Evolutionary conservation across 257 asterid species (phyloP).

Genomic region (Craterostigma plantagineum): DNA sequence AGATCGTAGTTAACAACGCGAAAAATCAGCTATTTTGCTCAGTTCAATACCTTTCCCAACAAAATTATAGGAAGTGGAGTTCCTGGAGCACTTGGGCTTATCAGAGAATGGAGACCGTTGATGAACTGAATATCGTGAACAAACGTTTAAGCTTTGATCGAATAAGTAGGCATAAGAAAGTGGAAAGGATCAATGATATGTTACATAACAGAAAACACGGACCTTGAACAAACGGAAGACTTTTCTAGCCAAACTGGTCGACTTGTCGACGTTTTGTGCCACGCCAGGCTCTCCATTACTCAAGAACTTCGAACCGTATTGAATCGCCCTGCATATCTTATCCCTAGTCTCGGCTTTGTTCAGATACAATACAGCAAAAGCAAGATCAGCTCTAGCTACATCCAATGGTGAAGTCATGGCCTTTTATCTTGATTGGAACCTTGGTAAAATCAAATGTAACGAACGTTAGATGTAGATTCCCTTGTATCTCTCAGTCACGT

Average conservation of each 20-base stretch:
- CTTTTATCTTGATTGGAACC: constrained; percentile 12
- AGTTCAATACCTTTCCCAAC: constrained; percentile 65
- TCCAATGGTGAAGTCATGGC: constrained; percentile 53
- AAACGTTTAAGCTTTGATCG: constrained; percentile 8
- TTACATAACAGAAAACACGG: neutral
- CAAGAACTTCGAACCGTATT: constrained; percentile 84
- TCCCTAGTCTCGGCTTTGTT: constrained; percentile 93
- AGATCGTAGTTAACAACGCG: neutral
- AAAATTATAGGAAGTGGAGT: constrained; percentile 77
- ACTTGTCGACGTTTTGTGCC: constrained; percentile 85
- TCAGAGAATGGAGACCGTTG: constrained; percentile 81
- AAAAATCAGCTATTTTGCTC: too few species aligned
- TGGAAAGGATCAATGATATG: neutral
- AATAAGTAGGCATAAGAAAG: neutral
- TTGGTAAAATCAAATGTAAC: constrained; percentile 1
- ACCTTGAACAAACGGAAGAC: constrained; percentile 96
- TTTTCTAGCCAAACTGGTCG: constrained; percentile 91
- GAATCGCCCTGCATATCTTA: constrained; percentile 96
- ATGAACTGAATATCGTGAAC: constrained; percentile 40
- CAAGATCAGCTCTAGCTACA: constrained; percentile 79
- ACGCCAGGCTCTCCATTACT: constrained; percentile 94
- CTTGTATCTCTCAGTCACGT: too few species aligned
- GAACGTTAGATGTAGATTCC: neutral
- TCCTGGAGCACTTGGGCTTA: constrained; percentile 77
- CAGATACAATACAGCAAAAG: constrained; percentile 63